phyloP scores from a whole-genome alignment of 768 basidiomycete species.

The Lactarius trivialis region DNA sequence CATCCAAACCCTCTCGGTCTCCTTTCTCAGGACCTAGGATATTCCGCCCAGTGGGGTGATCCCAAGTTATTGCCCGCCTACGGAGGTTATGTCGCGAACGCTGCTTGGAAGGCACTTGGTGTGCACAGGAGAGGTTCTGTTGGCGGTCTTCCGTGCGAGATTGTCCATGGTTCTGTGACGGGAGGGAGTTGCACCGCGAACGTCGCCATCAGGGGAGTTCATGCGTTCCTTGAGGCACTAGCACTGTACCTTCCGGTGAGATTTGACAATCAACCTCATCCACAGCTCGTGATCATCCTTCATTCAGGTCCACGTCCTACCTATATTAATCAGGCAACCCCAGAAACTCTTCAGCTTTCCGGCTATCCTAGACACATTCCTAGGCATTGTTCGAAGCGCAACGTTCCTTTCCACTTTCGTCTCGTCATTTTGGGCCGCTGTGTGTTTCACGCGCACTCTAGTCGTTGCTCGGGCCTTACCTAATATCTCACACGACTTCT shows the following conservation, averaged over 20 bases:
- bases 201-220: constrained; percentile 42
- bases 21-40: constrained; percentile 51
- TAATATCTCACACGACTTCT: constrained; percentile 64
- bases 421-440: constrained; percentile 59
- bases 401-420: constrained; percentile 69
- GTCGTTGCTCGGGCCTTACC: constrained; percentile 59
- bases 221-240: constrained; percentile 57
- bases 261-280: constrained; percentile 5
- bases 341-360: constrained; percentile 41
- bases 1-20: constrained; percentile 38
- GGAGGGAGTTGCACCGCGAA: constrained; percentile 57
- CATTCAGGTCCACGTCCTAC: constrained; percentile 63
- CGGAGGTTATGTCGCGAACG: constrained; percentile 48
- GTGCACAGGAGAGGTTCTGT: constrained; percentile 46
- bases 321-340: constrained; percentile 56
- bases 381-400: constrained; percentile 57
- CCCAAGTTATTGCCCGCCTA: constrained; percentile 52
- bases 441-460: constrained; percentile 65
- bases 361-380: constrained; percentile 35
- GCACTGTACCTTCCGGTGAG: constrained; percentile 67
- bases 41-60: constrained; percentile 58
- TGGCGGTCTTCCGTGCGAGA: constrained; percentile 71
- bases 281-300: constrained; percentile 2
- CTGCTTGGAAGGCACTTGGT: constrained; percentile 50
- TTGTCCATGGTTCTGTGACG: constrained; percentile 59